Percentiles rank a stretch among this genome's conserved stretches.
Conservation (phyloP, 768 basidiomycete genomes). For the Boletus insuetus region DNA sequence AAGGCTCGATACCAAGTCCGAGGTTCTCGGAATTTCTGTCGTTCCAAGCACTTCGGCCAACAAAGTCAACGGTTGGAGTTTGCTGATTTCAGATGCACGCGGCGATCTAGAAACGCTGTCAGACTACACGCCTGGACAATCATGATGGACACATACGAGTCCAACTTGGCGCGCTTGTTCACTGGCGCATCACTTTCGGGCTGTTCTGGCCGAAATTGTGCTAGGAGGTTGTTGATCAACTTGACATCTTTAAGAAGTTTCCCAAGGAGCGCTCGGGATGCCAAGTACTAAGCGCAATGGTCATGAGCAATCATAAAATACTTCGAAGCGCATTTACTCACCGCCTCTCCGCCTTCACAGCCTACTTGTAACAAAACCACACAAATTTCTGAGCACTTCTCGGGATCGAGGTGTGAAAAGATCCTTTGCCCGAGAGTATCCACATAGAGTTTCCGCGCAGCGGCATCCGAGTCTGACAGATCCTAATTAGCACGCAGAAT, state of each 20-base stretch:
- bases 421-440: slow-evolving; percentile 52
- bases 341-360: slow-evolving; percentile 44
- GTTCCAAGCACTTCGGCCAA: slow-evolving; percentile 71
- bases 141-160: slow-evolving; percentile 49
- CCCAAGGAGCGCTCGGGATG: slow-evolving; percentile 49
- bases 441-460: slow-evolving; percentile 41
- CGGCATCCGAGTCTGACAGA: slow-evolving; percentile 37
- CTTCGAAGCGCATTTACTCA: slow-evolving; percentile 28
- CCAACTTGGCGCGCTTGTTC: slow-evolving; percentile 62
- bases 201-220: slow-evolving; percentile 44
- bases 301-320: background rate
- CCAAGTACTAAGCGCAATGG: slow-evolving; percentile 35
- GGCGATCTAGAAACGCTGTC: slow-evolving; percentile 5
- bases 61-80: slow-evolving; percentile 49
- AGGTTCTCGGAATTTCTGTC: slow-evolving; percentile 62
- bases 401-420: slow-evolving; percentile 49
- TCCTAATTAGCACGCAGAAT: background rate
- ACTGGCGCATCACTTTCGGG: slow-evolving; percentile 44
- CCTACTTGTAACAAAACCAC: slow-evolving; percentile 55
- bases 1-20: slow-evolving; percentile 67
- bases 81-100: slow-evolving; percentile 35
- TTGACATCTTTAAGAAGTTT: slow-evolving; percentile 47
- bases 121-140: background rate
- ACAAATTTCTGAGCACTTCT: slow-evolving; percentile 56
- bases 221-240: slow-evolving; percentile 53